Percentiles rank a stretch among this genome's conserved stretches.
phyloP scores from a whole-genome alignment of 78 protist species.

The Speleostelium caveatum region DNA sequence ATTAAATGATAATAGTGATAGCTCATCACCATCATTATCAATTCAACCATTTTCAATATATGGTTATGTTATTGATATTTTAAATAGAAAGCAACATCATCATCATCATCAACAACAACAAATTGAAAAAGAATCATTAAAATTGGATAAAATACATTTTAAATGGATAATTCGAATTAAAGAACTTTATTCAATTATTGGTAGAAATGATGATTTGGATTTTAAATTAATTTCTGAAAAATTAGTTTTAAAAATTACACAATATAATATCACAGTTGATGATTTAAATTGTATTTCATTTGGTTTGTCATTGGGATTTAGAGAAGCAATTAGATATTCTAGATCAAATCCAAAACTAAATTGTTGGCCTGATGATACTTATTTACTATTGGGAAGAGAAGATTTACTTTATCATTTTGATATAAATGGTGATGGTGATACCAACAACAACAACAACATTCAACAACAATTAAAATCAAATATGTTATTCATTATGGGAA shows the following conservation, averaged over 20 bases:
- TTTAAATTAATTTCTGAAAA: conserved; percentile 14
- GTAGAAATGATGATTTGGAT: not conserved
- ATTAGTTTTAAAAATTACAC: conserved; percentile 20
- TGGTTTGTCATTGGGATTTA: conserved; percentile 41
- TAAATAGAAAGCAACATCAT: not conserved
- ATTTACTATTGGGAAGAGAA: conserved; percentile 33
- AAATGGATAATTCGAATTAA: conserved; percentile 25
- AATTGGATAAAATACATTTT: conserved; percentile 10
- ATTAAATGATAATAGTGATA: not conserved
- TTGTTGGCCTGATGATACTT: conserved; percentile 39
- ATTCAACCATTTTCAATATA: conserved; percentile 28
- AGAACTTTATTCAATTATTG: not conserved
- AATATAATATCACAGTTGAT: not conserved
- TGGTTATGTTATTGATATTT: not conserved
- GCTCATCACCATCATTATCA: too few species aligned
- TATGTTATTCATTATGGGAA: too few species aligned
- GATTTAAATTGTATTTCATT: conserved; percentile 52
- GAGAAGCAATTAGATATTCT: conserved; percentile 70
- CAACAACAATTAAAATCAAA: not conserved
- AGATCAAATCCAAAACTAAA: conserved; percentile 29
- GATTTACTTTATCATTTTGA: conserved; percentile 34
- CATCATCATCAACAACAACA: conserved; percentile 9
- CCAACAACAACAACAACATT: not conserved
- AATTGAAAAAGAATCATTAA: not conserved
- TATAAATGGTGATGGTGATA: conserved; percentile 7